A percentile compares a stretch with the other conserved stretches of the same genome.
Evolutionary conservation across 2,329 filamentous ascomycete species (phyloP).

Genomic region (Venturia pyrina): DNA sequence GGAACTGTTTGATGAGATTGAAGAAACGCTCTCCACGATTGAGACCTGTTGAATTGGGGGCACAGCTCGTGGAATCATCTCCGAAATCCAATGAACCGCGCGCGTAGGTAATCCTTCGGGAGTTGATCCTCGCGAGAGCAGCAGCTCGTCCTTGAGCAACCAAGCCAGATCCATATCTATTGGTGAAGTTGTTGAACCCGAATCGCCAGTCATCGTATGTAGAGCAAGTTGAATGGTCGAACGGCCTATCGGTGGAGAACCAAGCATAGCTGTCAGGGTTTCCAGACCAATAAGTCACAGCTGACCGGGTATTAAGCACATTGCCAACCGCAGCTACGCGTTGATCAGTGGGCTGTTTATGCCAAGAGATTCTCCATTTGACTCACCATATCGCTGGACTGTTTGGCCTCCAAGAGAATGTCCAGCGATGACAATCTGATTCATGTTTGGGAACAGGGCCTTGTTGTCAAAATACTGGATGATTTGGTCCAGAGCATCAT

Average conservation of each 20-base stretch:
- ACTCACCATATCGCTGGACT: conserved; percentile 11
- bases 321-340: conserved; percentile 1
- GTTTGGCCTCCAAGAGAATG: conserved; percentile 13
- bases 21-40: conserved; percentile 31
- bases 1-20: conserved; percentile 29
- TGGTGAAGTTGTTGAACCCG: conserved; percentile 23
- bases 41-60: conserved; percentile 22
- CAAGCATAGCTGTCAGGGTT: conserved; percentile 23
- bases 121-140: conserved; percentile 25
- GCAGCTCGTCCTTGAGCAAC: conserved; percentile 21
- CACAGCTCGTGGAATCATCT: conserved; percentile 25
- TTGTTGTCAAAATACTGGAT: conserved; percentile 13
- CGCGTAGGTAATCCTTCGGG: conserved; percentile 25
- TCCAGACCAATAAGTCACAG: conserved; percentile 12
- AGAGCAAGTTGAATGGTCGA: conserved; percentile 21
- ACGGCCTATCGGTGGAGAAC: conserved; percentile 22
- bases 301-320: background rate
- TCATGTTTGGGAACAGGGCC: conserved; percentile 12
- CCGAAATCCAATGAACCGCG: conserved; percentile 25
- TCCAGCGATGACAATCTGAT: conserved; percentile 13
- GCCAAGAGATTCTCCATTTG: background rate
- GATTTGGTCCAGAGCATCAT: conserved; percentile 12
- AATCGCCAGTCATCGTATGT: conserved; percentile 27
- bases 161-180: conserved; percentile 18
- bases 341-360: background rate